Conservation (phyloP, 352 stramenopile species). For the Pythium pyrilobum region DNA sequence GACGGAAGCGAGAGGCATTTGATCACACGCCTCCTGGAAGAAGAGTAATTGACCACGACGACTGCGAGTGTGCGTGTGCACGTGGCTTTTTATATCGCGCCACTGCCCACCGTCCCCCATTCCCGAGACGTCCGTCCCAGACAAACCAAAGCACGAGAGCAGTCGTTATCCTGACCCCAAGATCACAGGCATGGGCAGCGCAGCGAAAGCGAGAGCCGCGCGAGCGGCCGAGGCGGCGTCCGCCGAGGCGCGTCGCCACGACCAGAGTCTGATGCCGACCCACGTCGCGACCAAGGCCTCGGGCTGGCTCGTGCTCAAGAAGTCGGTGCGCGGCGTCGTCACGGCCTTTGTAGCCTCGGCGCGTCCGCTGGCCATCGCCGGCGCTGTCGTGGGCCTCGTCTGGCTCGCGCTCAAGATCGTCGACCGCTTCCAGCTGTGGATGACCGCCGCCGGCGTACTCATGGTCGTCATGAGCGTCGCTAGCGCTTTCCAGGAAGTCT, state of each 20-base stretch:
- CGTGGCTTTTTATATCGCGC: too few relatives aligned
- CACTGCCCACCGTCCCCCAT: too few relatives aligned
- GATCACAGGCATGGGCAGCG: constrained; percentile 3
- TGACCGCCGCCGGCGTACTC: constrained; percentile 51
- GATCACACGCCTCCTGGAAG: too few relatives aligned
- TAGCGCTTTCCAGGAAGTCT: constrained; percentile 60
- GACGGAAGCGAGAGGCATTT: too few relatives aligned
- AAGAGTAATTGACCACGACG: too few relatives aligned
- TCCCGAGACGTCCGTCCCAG: too few relatives aligned
- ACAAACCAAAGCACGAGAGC: too few relatives aligned
- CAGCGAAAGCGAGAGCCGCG: constrained; percentile 11
- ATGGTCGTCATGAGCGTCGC: constrained; percentile 60
- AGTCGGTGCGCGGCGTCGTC: constrained; percentile 19
- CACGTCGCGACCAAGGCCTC: constrained; percentile 6
- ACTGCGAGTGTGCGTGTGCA: too few relatives aligned
- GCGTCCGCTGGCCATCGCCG: constrained; percentile 21
- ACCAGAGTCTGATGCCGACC: constrained; percentile 13
- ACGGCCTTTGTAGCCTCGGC: constrained; percentile 21
- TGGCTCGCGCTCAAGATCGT: constrained; percentile 42
- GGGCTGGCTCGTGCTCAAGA: constrained; percentile 14
- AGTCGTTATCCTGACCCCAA: too few relatives aligned
- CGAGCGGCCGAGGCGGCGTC: constrained; percentile 2
- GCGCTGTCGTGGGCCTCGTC: constrained; percentile 38
- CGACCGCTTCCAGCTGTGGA: constrained; percentile 57
- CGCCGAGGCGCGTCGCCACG: constrained; percentile 4